phyloP scores from a whole-genome alignment of 768 basidiomycete genomes.

The Termitomyces titanicus region DNA sequence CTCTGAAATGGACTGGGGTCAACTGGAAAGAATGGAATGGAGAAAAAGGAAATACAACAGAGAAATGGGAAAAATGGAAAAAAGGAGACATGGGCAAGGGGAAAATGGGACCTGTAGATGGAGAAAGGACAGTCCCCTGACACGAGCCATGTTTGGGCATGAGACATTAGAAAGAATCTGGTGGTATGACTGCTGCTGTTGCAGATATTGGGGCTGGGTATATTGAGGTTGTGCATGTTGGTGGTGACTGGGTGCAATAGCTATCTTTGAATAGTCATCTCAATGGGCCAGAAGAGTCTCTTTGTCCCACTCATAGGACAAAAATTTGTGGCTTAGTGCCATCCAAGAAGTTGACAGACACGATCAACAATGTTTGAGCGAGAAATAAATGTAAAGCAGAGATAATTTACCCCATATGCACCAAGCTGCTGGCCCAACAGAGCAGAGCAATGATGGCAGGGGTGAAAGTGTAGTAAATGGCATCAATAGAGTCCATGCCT shows the following conservation, averaged over 20 bases:
- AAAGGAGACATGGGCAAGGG: too few species aligned
- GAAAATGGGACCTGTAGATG: too few species aligned
- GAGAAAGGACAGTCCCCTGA: too few species aligned
- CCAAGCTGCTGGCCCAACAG: constrained; percentile 95
- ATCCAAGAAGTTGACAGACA: constrained; percentile 92
- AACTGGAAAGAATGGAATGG: too few species aligned
- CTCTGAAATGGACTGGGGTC: too few species aligned
- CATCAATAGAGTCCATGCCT: too few species aligned
- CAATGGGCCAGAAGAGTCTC: too few species aligned
- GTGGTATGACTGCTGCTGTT: background rate
- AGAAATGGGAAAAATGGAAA: too few species aligned
- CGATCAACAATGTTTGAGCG: constrained; percentile 32
- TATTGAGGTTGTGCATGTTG: background rate
- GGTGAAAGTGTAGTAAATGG: too few species aligned
- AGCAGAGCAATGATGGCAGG: constrained; percentile 81
- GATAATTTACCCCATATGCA: constrained; percentile 84
- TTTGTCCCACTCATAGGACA: too few species aligned
- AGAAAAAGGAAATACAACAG: too few species aligned
- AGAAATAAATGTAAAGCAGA: background rate
- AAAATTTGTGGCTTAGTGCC: constrained; percentile 89
- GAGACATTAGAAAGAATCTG: constrained; percentile 1
- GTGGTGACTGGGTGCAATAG: background rate
- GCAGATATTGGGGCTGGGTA: background rate
- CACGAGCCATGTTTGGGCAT: background rate
- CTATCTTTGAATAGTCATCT: too few species aligned